Evolutionary conservation across 768 basidiomycete species (phyloP).

Genomic region (Phylloporus sp.): DNA sequence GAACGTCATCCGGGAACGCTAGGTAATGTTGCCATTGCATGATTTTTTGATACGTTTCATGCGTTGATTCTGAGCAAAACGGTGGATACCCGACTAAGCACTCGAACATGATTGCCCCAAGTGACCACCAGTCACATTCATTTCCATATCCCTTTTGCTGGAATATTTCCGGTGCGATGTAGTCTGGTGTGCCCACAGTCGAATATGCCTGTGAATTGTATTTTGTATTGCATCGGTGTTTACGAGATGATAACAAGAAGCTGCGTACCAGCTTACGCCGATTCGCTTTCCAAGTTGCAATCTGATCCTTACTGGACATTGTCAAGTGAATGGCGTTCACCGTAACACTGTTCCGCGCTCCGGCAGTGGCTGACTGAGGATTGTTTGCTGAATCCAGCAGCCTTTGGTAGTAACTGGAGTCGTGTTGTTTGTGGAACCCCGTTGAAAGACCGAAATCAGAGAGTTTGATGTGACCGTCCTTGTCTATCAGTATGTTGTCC

Average conservation of each 20-base stretch:
- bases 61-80: slow-evolving; percentile 93
- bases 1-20: slow-evolving; percentile 89
- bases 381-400: slow-evolving; percentile 66
- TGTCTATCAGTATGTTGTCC: slow-evolving; percentile 90
- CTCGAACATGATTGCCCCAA: slow-evolving; percentile 98
- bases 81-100: slow-evolving; percentile 96
- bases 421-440: slow-evolving; percentile 98
- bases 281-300: slow-evolving; percentile 99
- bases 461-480: slow-evolving; percentile 94
- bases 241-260: background rate
- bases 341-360: slow-evolving; percentile 89
- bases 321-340: slow-evolving; percentile 97
- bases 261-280: slow-evolving; percentile 84
- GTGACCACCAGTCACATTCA: slow-evolving; percentile 99
- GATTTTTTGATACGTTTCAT: slow-evolving; percentile 98
- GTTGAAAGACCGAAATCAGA: slow-evolving; percentile 99
- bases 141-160: slow-evolving; percentile 95
- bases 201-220: slow-evolving; percentile 74
- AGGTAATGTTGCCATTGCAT: slow-evolving; percentile 90
- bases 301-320: slow-evolving; percentile 89
- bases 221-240: background rate
- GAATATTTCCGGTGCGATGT: slow-evolving; percentile 98
- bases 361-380: slow-evolving; percentile 38
- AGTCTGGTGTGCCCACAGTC: slow-evolving; percentile 95
- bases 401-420: slow-evolving; percentile 91